phyloP scores from a whole-genome alignment of 208 protist species.

The Wallacemonas sp. region DNA sequence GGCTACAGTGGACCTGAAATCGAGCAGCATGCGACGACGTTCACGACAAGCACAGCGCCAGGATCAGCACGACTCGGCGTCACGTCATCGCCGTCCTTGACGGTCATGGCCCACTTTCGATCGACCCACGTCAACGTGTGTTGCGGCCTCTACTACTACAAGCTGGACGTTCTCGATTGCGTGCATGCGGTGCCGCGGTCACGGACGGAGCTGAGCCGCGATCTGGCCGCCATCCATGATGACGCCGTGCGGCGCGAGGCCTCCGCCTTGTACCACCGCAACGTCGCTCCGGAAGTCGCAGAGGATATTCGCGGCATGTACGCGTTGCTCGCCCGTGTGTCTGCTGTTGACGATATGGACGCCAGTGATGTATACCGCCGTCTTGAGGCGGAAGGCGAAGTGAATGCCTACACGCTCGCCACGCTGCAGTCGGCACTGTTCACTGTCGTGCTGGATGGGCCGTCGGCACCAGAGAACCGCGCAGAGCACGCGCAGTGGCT shows the following conservation, averaged over 20 bases:
- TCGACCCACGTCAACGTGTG: constrained; percentile 74
- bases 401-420: constrained; percentile 62
- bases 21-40: constrained; percentile 33
- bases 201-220: not conserved
- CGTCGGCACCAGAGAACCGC: not conserved
- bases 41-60: too few species aligned
- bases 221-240: constrained; percentile 16
- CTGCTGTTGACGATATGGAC: constrained; percentile 34
- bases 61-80: not conserved
- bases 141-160: constrained; percentile 70
- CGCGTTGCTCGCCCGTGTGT: constrained; percentile 48
- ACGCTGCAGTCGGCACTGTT: constrained; percentile 61
- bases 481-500: constrained; percentile 50
- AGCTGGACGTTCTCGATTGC: constrained; percentile 53
- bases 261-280: constrained; percentile 15
- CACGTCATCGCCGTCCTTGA: constrained; percentile 19
- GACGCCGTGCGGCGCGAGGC: constrained; percentile 13
- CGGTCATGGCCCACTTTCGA: constrained; percentile 17
- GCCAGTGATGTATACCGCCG: constrained; percentile 64
- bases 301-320: constrained; percentile 47
- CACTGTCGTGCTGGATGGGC: constrained; percentile 53
- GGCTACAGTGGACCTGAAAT: constrained; percentile 25
- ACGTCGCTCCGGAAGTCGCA: constrained; percentile 33
- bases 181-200: constrained; percentile 8
- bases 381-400: constrained; percentile 49